These are phyloP conservation scores for Retiboletus flavoniger DNA, from an alignment of 1,284 basidiomycete genomes.

Conservation along the genomic window DNA sequence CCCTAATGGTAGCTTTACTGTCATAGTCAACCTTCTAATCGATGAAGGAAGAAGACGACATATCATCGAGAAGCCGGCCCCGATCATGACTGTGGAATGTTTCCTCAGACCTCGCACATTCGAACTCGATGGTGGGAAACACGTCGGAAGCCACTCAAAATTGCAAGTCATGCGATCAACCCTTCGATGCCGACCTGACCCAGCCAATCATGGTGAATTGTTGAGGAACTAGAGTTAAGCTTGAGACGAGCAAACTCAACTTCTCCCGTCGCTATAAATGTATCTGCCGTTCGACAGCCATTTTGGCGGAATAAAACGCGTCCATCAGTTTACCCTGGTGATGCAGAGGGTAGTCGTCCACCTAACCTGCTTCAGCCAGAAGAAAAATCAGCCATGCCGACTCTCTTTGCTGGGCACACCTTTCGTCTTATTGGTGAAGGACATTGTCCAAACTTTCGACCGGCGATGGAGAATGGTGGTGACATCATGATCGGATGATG, in stretches of 20 bases:
- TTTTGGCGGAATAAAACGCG: conserved; percentile 45
- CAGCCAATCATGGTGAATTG: background rate
- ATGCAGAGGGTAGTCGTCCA: conserved; percentile 16
- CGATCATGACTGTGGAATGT: conserved; percentile 64
- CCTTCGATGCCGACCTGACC: conserved; percentile 16
- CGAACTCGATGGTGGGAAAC: conserved; percentile 51
- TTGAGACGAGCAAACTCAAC: conserved; percentile 56
- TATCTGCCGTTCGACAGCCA: conserved; percentile 40
- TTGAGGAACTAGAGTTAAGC: conserved; percentile 1
- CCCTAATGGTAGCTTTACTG: conserved; percentile 24
- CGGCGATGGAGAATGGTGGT: conserved; percentile 57
- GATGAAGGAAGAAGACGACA: conserved; percentile 43
- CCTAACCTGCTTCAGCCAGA: conserved; percentile 8
- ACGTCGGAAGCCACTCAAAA: conserved; percentile 45
- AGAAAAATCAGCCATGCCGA: background rate
- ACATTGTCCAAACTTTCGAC: conserved; percentile 49
- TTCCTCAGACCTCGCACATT: conserved; percentile 65
- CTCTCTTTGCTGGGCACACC: conserved; percentile 52
- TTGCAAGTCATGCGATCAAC: conserved; percentile 23
- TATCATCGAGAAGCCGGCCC: conserved; percentile 52
- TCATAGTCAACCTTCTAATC: conserved; percentile 21
- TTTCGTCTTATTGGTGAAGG: conserved; percentile 68
- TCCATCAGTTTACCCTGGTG: conserved; percentile 18
- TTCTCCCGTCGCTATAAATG: conserved; percentile 37
- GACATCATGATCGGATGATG: conserved; percentile 47